Percentiles rank a stretch among this genome's conserved stretches.
Evolutionary conservation across 805 yeast genomes (phyloP).

Genomic region (Wickerhamomyces bisporus): DNA sequence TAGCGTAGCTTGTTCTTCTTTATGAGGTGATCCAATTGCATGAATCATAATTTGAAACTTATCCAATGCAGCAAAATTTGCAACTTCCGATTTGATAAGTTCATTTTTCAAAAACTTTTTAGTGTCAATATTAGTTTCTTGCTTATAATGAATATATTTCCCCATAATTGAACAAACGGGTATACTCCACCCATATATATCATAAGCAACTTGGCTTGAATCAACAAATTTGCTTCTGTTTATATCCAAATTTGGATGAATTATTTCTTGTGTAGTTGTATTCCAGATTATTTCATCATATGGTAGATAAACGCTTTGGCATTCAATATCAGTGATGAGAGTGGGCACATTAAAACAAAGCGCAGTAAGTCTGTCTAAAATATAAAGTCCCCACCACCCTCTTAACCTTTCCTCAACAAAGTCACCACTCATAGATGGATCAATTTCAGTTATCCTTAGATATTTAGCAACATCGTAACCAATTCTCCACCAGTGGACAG

Average conservation of each 20-base stretch:
- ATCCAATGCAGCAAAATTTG: conserved; percentile 1
- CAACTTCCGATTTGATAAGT: conserved; percentile 15
- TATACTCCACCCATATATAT: conserved; percentile 34
- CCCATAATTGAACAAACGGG: conserved; percentile 31
- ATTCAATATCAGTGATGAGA: conserved; percentile 29
- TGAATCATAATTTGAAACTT: conserved; percentile 3
- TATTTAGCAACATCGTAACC: conserved; percentile 10
- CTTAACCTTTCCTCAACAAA: conserved; percentile 33
- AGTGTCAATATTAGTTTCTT: neutral
- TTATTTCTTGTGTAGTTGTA: conserved; percentile 18
- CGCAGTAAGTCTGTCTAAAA: conserved; percentile 34
- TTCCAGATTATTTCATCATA: conserved; percentile 31
- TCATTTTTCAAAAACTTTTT: conserved; percentile 5
- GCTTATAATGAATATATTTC: conserved; percentile 19
- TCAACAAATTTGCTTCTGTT: conserved; percentile 22
- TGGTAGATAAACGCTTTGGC: conserved; percentile 27
- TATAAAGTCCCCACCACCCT: conserved; percentile 36
- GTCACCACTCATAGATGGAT: conserved; percentile 20
- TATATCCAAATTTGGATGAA: conserved; percentile 27
- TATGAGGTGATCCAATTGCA: conserved; percentile 12
- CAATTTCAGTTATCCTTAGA: conserved; percentile 6
- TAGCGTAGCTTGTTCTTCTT: conserved; percentile 5
- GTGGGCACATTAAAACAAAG: conserved; percentile 31
- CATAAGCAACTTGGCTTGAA: conserved; percentile 25
- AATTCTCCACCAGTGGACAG: conserved; percentile 21